Percentiles rank a stretch among this genome's conserved stretches.
Evolutionary conservation across 2,329 filamentous ascomycete species (phyloP).

Genomic region (Bipolaris bicolor): DNA sequence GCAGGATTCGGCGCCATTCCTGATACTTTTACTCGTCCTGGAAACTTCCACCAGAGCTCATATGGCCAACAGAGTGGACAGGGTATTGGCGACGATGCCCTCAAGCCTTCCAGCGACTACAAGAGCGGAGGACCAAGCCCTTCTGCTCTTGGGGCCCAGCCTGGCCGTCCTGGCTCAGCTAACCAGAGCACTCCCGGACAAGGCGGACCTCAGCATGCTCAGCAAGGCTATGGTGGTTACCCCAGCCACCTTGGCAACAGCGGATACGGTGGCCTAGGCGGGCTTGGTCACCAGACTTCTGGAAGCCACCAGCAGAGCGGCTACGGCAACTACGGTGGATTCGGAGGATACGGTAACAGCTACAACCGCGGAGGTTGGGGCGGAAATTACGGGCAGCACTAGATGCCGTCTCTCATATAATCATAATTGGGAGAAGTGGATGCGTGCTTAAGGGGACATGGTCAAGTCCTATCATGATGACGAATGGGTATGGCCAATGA

Average conservation of each 20-base stretch:
- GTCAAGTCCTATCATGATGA: constrained; percentile 31
- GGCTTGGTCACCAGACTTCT: constrained; percentile 57
- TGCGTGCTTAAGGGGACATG: constrained; percentile 21
- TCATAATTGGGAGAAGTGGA: constrained; percentile 11
- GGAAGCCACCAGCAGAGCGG: constrained; percentile 53
- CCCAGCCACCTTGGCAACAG: constrained; percentile 57
- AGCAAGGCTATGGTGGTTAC: constrained; percentile 64
- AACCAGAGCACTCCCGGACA: constrained; percentile 64
- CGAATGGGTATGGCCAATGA: constrained; percentile 33
- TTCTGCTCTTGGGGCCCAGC: constrained; percentile 62
- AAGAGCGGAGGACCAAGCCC: constrained; percentile 66
- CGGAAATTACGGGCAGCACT: constrained; percentile 54
- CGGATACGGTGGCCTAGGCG: constrained; percentile 61
- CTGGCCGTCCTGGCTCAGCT: constrained; percentile 67
- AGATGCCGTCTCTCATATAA: constrained; percentile 16
- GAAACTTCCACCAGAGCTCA: constrained; percentile 59
- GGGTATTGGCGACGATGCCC: constrained; percentile 56
- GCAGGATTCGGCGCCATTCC: constrained; percentile 60
- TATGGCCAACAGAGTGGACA: constrained; percentile 57
- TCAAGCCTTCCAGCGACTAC: constrained; percentile 64
- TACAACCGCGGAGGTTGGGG: constrained; percentile 57
- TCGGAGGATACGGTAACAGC: constrained; percentile 50
- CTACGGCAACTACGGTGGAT: constrained; percentile 53
- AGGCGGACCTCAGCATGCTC: constrained; percentile 60
- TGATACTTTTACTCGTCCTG: constrained; percentile 65